These are phyloP conservation scores for Trichoderma hamatum DNA, from an alignment of 2,329 filamentous ascomycete genomes.

Conservation along the genomic window DNA sequence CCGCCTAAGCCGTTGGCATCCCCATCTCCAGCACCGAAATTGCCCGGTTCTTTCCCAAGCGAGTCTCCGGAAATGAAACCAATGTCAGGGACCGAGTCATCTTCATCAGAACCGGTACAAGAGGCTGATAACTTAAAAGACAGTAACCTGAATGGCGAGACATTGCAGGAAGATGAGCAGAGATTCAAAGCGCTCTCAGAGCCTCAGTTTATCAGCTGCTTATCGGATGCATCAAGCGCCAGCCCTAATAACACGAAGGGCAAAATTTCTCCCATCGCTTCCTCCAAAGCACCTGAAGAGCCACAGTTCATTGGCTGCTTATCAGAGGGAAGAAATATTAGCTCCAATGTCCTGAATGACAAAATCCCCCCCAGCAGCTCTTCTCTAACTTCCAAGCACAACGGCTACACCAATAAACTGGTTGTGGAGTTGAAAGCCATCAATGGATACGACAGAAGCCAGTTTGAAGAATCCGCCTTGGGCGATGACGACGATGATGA, in stretches of 20 bases:
- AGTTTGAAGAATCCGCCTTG: neutral
- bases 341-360: neutral
- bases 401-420: neutral
- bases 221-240: neutral
- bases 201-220: neutral
- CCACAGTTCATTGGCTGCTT: neutral
- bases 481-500: neutral
- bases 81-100: neutral
- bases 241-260: neutral
- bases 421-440: conserved; percentile 26
- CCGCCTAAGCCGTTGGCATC: neutral
- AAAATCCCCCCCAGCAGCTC: neutral
- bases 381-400: neutral
- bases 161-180: neutral
- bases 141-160: neutral
- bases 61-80: conserved; percentile 14
- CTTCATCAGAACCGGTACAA: neutral
- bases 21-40: conserved; percentile 12
- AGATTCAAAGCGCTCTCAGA: neutral
- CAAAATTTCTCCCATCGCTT: neutral
- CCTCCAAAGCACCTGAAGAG: neutral
- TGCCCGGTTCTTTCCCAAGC: conserved; percentile 25
- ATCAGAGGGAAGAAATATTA: neutral
- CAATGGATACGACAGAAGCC: neutral
- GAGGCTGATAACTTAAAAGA: neutral